Evolutionary conservation across 1,284 basidiomycete species (phyloP).

Genomic region (Papiliotrema fonsecae): DNA sequence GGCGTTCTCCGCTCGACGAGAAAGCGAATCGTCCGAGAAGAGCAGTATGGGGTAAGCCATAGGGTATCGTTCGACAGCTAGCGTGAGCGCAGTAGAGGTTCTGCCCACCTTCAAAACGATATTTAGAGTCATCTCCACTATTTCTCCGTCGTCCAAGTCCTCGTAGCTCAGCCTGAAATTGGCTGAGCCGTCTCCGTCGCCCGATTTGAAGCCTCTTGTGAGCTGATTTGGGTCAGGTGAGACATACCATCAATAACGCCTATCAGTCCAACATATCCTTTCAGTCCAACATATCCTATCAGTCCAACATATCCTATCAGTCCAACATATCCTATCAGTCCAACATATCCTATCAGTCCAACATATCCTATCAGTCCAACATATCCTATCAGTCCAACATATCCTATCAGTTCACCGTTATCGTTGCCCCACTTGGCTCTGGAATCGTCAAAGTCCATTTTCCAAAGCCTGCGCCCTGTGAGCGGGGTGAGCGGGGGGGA

Average conservation of each 20-base stretch:
- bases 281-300: slow-evolving; percentile 7
- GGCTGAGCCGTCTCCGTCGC: slow-evolving; percentile 12
- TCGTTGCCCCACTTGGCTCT: slow-evolving; percentile 8
- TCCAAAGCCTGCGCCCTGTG: slow-evolving; percentile 7
- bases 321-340: no score
- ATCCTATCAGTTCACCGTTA: no score
- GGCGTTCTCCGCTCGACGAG: slow-evolving; percentile 3
- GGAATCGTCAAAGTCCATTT: slow-evolving; percentile 9
- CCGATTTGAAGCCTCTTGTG: slow-evolving; percentile 7
- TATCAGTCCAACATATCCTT: slow-evolving; percentile 24
- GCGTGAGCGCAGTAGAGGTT: background rate
- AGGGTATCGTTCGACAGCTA: slow-evolving; percentile 16
- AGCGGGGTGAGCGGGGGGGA: background rate
- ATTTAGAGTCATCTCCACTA: slow-evolving; percentile 5
- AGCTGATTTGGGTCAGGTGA: slow-evolving; percentile 1
- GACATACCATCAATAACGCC: slow-evolving; percentile 13
- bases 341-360: no score
- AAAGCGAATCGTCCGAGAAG: slow-evolving; percentile 3
- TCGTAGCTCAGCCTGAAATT: slow-evolving; percentile 15
- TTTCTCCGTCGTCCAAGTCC: slow-evolving; percentile 19
- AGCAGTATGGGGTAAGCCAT: slow-evolving; percentile 6
- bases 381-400: no score
- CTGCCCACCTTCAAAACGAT: slow-evolving; percentile 15
- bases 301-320: no score
- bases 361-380: no score